Evolutionary conservation across 495 filamentous ascomycete genomes (phyloP), one percentile per base, ranked within the genome.

Genomic region (Beverwykella pulmonaria): DNA sequence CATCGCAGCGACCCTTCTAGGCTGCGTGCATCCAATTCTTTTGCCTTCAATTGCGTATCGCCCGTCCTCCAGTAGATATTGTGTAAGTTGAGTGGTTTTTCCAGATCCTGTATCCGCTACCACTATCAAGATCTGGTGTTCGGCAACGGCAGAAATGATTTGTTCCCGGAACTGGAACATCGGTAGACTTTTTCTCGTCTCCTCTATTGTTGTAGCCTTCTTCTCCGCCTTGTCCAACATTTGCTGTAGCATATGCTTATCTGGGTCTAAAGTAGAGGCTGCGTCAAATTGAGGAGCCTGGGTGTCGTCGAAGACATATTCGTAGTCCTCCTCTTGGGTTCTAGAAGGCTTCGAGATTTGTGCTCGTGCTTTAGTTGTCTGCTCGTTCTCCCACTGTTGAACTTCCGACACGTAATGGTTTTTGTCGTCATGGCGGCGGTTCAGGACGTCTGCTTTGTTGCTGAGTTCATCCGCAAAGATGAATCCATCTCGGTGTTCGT

Each of bases 1-100:
- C 90, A 97, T 97, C 22, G 94, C 93, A 41, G 94, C 94, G 10
- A 98, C 94, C 79, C 94, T 87, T 63, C 94, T 87, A n/a, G 94
- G 94, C 75, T 98, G 92, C 0, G 89, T 92, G 67, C 89, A 91
- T 1, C 86, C 89, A 30, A 92, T 79, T 71, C 89, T 91, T 64
- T 82, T 74, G 7, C 87, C 88, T 12, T 69, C 65, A 57, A 76
- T 78, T 36, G 74, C 76, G 55, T 76, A 80, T 5, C n/a, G n/a
- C n/a, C 77, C 76, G 6, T 76, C 75, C 56, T 79, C 76, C 53
- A 76, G 69, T 0, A 78, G 63, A 55, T 74, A 79, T 54, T 78
- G 77, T 10, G 76, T 74, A 1, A 79, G 46, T 56, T 79, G 77
- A 3, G 77, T 79, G 4, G 77, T 78, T 63, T 79, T 79, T 26